A percentile compares a stretch with the other conserved stretches of the same genome.
Conservation (phyloP, 2,329 filamentous ascomycete species). For the Aspergillus sp. region DNA sequence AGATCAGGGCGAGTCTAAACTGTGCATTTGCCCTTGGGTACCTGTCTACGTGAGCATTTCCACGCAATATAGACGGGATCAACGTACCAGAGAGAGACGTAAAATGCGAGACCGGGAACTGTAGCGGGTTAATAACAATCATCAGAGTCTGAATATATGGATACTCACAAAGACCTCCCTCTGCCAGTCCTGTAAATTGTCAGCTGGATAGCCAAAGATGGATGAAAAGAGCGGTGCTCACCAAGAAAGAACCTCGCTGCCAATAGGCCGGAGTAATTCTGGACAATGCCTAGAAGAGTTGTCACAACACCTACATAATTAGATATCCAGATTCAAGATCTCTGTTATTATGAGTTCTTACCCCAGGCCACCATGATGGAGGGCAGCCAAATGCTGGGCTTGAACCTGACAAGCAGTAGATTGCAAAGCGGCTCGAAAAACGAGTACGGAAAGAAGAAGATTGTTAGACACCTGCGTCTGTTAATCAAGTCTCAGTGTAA, state of each 20-base stretch:
- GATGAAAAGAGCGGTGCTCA: neutral
- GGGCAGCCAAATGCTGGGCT: conserved; percentile 30
- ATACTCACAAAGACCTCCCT: neutral
- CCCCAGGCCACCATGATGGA: conserved; percentile 43
- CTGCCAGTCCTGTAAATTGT: neutral
- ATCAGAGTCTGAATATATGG: too few species aligned
- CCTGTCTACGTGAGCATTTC: conserved; percentile 17
- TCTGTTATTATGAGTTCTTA: neutral
- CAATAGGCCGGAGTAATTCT: conserved; percentile 25
- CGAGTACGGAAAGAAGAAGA: conserved; percentile 27
- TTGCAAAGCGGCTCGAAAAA: conserved; percentile 24
- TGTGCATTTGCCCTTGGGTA: conserved; percentile 46
- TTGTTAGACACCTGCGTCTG: conserved; percentile 16
- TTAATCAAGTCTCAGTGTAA: neutral
- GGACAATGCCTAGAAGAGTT: conserved; percentile 51
- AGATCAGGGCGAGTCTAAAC: conserved; percentile 47
- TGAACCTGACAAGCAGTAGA: conserved; percentile 24
- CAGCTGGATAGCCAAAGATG: neutral
- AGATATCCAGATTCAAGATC: neutral
- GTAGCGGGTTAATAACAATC: neutral
- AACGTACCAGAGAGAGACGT: neutral
- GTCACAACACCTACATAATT: neutral
- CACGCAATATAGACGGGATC: too few species aligned
- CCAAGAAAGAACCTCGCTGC: neutral
- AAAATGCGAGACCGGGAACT: neutral